phyloP scores from a whole-genome alignment of 1,139 yeast species.

The Suhomyces choctaworum region DNA sequence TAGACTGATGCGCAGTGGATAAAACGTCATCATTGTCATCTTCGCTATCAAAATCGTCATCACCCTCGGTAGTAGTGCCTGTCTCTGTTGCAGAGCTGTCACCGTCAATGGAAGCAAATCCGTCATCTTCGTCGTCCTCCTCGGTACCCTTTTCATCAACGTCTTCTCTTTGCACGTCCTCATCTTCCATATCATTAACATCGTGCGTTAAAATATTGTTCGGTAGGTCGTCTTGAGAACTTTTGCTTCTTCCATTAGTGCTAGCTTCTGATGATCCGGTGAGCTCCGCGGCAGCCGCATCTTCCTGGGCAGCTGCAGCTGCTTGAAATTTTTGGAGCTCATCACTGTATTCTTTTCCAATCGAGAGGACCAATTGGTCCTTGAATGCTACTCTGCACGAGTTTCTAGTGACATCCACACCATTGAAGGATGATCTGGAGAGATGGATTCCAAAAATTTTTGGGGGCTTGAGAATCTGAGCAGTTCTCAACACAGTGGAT shows the following conservation, averaged over 20 bases:
- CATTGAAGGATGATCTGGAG: conserved; percentile 77
- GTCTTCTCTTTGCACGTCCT: conserved; percentile 43
- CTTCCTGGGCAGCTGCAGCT: conserved; percentile 25
- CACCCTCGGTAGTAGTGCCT: conserved; percentile 21
- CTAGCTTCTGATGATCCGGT: conserved; percentile 7
- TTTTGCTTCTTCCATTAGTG: conserved; percentile 5
- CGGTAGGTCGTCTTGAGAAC: conserved; percentile 4
- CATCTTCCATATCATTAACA: conserved; percentile 48
- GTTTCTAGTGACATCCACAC: conserved; percentile 72
- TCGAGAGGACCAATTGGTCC: conserved; percentile 54
- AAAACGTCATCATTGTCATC: conserved; percentile 22
- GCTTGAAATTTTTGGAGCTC: conserved; percentile 39
- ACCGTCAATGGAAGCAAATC: conserved; percentile 23
- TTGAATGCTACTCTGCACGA: conserved; percentile 70
- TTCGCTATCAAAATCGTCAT: conserved; percentile 15
- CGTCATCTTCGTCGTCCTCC: conserved; percentile 31
- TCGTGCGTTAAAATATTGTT: conserved; percentile 43
- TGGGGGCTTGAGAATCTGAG: conserved; percentile 67
- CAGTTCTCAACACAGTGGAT: conserved; percentile 66
- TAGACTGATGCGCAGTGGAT: conserved; percentile 18
- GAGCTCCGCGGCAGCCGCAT: conserved; percentile 10
- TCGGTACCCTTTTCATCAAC: conserved; percentile 40
- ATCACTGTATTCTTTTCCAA: conserved; percentile 46
- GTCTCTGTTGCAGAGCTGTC: conserved; percentile 15
- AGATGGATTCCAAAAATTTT: conserved; percentile 71